A percentile compares a stretch with the other conserved stretches of the same genome.
These are phyloP conservation scores for Chrysosporium keratinophilum DNA, from an alignment of 2,329 filamentous ascomycete species.

Conservation along the genomic window DNA sequence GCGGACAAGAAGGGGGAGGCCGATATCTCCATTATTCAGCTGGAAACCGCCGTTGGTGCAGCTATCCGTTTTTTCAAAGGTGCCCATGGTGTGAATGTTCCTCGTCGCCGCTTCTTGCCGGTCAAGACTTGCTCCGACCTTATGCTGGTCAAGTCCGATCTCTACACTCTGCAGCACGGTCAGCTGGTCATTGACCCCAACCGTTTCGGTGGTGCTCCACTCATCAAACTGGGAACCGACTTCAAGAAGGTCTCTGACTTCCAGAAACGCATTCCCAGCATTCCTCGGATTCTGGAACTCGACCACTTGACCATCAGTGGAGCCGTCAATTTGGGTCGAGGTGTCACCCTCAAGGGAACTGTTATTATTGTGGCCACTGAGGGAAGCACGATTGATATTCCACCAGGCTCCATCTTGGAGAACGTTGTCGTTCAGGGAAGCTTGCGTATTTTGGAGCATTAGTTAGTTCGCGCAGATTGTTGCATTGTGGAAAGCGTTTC, in stretches of 20 bases:
- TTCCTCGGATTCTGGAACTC: slow-evolving; percentile 42
- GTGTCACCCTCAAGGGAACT: slow-evolving; percentile 89
- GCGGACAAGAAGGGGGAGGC: slow-evolving; percentile 99
- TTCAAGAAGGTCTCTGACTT: slow-evolving; percentile 98
- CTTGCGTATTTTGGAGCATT: slow-evolving; percentile 63
- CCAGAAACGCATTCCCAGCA: slow-evolving; percentile 43
- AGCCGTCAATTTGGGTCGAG: slow-evolving; percentile 89
- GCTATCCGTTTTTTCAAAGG: slow-evolving; percentile 98
- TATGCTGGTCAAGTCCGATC: slow-evolving; percentile 98
- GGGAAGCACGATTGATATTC: slow-evolving; percentile 94
- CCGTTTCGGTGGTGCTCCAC: slow-evolving; percentile 88
- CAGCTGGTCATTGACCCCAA: slow-evolving; percentile 94
- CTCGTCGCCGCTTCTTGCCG: slow-evolving; percentile 92
- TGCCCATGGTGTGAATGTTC: slow-evolving; percentile 97
- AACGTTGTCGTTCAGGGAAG: slow-evolving; percentile 98
- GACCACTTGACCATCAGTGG: slow-evolving; percentile 91
- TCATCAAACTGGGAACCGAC: slow-evolving; percentile 97
- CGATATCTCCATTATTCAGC: slow-evolving; percentile 92
- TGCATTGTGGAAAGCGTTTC: background rate
- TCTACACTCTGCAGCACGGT: slow-evolving; percentile 97
- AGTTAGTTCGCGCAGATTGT: slow-evolving; percentile 26
- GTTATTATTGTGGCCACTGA: slow-evolving; percentile 98
- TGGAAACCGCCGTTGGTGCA: slow-evolving; percentile 96
- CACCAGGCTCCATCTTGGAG: slow-evolving; percentile 91
- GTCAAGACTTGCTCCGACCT: slow-evolving; percentile 99